A percentile compares a stretch with the other conserved stretches of the same genome.
Evolutionary conservation across 257 asterid genomes (phyloP).

Genomic region (Capsicum chinense): DNA sequence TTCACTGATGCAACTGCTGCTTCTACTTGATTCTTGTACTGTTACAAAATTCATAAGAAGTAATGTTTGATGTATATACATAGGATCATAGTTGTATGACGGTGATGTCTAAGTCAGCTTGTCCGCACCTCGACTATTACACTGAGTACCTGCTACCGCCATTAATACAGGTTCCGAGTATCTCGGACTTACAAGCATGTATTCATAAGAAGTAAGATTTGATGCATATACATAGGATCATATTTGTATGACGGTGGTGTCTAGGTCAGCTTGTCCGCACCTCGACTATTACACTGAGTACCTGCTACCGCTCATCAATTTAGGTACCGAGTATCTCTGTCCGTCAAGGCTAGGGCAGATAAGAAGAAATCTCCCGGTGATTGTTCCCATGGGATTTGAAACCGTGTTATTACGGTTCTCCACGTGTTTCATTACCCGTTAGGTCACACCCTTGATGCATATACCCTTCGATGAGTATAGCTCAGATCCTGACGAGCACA

Average conservation of each 20-base stretch:
- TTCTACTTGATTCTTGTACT: slow-evolving; percentile 35
- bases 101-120: too few relatives aligned
- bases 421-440: too few relatives aligned
- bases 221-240: neutral
- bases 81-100: neutral
- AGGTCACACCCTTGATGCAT: neutral
- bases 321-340: neutral
- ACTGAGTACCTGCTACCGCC: too few relatives aligned
- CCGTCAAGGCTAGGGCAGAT: neutral
- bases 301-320: neutral
- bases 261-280: neutral
- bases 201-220: neutral
- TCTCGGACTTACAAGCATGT: too few relatives aligned
- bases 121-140: neutral
- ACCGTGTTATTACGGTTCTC: too few relatives aligned
- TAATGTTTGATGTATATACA: neutral
- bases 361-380: too few relatives aligned
- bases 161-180: too few relatives aligned
- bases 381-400: too few relatives aligned
- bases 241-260: too few relatives aligned
- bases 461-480: neutral
- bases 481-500: neutral
- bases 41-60: neutral
- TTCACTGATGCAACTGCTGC: slow-evolving; percentile 46
- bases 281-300: neutral